These are phyloP conservation scores for Stylonectria norvegica DNA, from an alignment of 2,329 filamentous ascomycete species.

Conservation along the genomic window DNA sequence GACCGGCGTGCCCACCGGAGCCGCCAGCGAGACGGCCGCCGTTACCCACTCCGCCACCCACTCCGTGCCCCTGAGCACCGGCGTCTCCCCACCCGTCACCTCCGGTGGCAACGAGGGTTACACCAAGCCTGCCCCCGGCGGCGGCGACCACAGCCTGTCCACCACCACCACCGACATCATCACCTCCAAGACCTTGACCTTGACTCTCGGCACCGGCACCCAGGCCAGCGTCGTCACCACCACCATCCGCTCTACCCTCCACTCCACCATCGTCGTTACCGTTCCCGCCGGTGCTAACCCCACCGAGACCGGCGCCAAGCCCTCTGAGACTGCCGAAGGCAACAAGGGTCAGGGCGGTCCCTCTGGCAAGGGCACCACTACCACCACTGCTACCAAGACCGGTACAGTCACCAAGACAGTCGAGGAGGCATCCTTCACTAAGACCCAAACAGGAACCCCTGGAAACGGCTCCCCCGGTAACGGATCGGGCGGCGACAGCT, in stretches of 20 bases:
- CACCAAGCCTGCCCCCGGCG: conserved; percentile 12
- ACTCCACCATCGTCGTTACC: conserved; percentile 37
- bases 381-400: conserved; percentile 37
- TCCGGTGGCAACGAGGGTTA: conserved; percentile 13
- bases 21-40: too few species aligned
- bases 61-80: conserved; percentile 30
- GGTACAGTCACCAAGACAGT: conserved; percentile 36
- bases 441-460: conserved; percentile 16
- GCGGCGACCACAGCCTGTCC: conserved; percentile 14
- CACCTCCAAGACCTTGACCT: conserved; percentile 33
- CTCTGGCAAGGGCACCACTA: conserved; percentile 33
- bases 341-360: conserved; percentile 19
- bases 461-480: conserved; percentile 9
- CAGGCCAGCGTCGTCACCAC: conserved; percentile 37
- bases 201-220: conserved; percentile 33
- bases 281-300: conserved; percentile 21
- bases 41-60: conserved; percentile 20
- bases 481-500: conserved; percentile 10
- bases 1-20: conserved; percentile 37
- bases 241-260: conserved; percentile 42
- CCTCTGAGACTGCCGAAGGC: conserved; percentile 10
- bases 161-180: conserved; percentile 29
- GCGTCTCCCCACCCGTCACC: conserved; percentile 23
- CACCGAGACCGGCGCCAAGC: conserved; percentile 11
- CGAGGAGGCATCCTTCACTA: conserved; percentile 19